Base-by-base conservation (phyloP, 164 flowering plant species). In the Aristolochia contorta region DNA sequence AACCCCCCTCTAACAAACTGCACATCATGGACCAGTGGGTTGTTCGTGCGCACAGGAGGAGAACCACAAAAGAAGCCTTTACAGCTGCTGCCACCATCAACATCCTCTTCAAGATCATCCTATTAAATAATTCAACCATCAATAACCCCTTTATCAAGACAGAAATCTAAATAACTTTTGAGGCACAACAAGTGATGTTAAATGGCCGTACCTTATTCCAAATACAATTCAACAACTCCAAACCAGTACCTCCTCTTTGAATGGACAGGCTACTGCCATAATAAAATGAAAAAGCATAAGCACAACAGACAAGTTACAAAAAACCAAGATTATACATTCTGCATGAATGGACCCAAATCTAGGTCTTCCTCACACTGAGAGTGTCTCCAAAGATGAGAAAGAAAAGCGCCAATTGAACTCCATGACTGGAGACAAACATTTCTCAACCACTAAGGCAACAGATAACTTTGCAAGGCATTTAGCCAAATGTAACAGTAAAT, bases 31-130 rank as follows among this genome's bases (percentile, higher is more conserved):
- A 71, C 30, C 21, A 71, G 27, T 16, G 74, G 74, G 58, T 71
- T 71, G 55, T 51, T 60, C 13, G 74, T 57, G 27, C 74, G 74
- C 21, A 67, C 67, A 16, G 74, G 74, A 20, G 74, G 74, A 8
- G 74, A 71, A 56, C 71, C 71, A 32, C 65, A 55, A 22, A 67
- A 71, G 60, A 67, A 71, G 57, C 67, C 55, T 53, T 32, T 59
- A 27, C 20, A 59, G 62, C 32, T 51, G 43, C 25, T 16, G 12
- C 24, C 12, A 16, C 22, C 32, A 56, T 54, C 59, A 6, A 16
- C 18, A 56, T 56, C 58, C 16, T 32, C 58, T 15, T 56, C 58
- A 8, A 21, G 46, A 33, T 37, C 47, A 21, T 37, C 60, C 48
- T 58, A 47, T 8, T 16, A 30, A 56, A 56, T 24, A 23, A 23